phyloP scores from a whole-genome alignment of 2,329 filamentous ascomycete species.

The Aspergillus neotritici region DNA sequence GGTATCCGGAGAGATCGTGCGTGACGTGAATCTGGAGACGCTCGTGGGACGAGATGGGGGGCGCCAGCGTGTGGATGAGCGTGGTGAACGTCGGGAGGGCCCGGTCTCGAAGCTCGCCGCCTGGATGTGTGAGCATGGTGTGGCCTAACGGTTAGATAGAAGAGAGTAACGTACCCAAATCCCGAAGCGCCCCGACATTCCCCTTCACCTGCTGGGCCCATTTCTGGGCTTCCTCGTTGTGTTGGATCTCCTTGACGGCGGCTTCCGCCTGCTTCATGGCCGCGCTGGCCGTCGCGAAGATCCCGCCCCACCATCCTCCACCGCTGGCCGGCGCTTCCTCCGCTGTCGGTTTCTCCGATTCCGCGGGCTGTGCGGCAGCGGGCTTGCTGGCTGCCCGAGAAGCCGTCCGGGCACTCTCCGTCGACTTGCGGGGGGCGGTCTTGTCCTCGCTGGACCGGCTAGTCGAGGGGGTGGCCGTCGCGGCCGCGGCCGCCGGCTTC shows the following conservation, averaged over 20 bases:
- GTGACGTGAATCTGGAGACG: constrained; percentile 95
- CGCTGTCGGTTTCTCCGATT: constrained; percentile 40
- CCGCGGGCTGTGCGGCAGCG: constrained; percentile 42
- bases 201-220: constrained; percentile 93
- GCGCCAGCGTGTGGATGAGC: constrained; percentile 89
- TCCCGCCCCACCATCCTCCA: constrained; percentile 82
- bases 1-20: constrained; percentile 91
- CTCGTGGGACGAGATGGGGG: constrained; percentile 94
- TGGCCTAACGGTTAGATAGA: neutral
- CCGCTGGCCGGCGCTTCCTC: constrained; percentile 53
- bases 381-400: constrained; percentile 68
- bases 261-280: constrained; percentile 84
- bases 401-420: constrained; percentile 62
- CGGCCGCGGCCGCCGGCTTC: constrained; percentile 45
- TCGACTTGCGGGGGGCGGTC: constrained; percentile 60
- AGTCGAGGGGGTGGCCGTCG: constrained; percentile 28
- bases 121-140: constrained; percentile 41
- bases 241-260: constrained; percentile 88
- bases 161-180: constrained; percentile 56
- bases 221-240: constrained; percentile 92
- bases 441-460: constrained; percentile 63
- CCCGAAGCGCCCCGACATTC: constrained; percentile 73
- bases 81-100: constrained; percentile 93
- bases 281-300: constrained; percentile 70
- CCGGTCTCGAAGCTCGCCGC: constrained; percentile 77